Conservation (phyloP, 2,329 filamentous ascomycete species). For the Lasiodiplodia citricola region DNA sequence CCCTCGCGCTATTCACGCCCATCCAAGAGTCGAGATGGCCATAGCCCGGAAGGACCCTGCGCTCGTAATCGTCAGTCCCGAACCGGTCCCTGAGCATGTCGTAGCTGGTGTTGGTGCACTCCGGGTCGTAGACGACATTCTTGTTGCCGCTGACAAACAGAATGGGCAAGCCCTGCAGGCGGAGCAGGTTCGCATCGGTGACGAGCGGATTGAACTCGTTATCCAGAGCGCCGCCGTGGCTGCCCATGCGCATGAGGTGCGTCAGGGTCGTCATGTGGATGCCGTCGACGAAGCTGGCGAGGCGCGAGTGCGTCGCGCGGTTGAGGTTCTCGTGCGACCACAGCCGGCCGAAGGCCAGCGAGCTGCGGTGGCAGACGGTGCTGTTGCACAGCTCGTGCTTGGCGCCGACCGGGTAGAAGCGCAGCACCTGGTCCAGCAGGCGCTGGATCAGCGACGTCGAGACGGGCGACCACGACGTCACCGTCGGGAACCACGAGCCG, state of each 20-base stretch:
- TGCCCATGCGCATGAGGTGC: slow-evolving; percentile 63
- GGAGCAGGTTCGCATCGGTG: slow-evolving; percentile 26
- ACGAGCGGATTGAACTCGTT: slow-evolving; percentile 16
- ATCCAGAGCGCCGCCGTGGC: slow-evolving; percentile 4
- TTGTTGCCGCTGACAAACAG: slow-evolving; percentile 29
- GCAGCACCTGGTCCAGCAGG: slow-evolving; percentile 53
- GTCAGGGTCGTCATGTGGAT: slow-evolving; percentile 64
- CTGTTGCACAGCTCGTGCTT: slow-evolving; percentile 65
- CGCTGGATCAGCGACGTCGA: not conserved
- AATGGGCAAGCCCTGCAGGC: slow-evolving; percentile 29
- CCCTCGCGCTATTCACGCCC: not conserved
- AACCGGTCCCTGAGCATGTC: slow-evolving; percentile 60
- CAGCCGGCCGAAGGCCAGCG: slow-evolving; percentile 63
- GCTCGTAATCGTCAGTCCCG: slow-evolving; percentile 55
- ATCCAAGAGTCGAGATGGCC: slow-evolving; percentile 25
- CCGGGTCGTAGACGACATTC: slow-evolving; percentile 62
- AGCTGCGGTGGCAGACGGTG: slow-evolving; percentile 65
- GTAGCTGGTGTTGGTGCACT: slow-evolving; percentile 60
- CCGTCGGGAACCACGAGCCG: slow-evolving; percentile 1
- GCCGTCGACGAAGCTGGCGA: slow-evolving; percentile 67
- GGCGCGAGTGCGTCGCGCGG: slow-evolving; percentile 67
- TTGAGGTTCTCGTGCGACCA: slow-evolving; percentile 72
- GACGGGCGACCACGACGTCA: not conserved
- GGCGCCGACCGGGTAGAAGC: slow-evolving; percentile 60
- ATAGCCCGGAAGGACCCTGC: slow-evolving; percentile 56